Conservation (phyloP, 129 eudicot species). For the Saposhnikovia divaricata region DNA sequence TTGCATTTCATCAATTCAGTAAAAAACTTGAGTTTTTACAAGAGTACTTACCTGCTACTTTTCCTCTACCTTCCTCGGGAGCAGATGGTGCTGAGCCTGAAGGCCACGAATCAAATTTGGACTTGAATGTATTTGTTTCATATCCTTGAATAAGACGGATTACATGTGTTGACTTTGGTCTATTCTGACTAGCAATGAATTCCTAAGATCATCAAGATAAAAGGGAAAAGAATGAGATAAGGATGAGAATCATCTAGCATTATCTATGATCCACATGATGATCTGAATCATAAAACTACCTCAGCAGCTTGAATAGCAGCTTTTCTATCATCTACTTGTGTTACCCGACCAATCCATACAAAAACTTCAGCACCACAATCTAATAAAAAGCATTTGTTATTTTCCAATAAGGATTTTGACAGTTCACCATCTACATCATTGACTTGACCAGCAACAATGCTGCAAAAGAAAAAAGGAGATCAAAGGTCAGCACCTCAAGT, state of each 20-base stretch:
- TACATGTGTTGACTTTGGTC: conserved; percentile 88
- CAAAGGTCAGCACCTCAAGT: conserved; percentile 12
- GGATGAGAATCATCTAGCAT: conserved; percentile 1
- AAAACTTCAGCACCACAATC: conserved; percentile 95
- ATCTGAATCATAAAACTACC: conserved; percentile 25
- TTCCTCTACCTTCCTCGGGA: conserved; percentile 87
- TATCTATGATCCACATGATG: not conserved
- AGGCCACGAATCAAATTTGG: conserved; percentile 99
- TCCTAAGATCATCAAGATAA: conserved; percentile 37
- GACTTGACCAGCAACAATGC: conserved; percentile 73
- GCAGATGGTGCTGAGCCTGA: conserved; percentile 85
- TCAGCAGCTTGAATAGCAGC: conserved; percentile 87
- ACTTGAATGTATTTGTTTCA: conserved; percentile 86
- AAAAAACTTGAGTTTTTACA: not conserved
- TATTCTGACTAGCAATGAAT: conserved; percentile 59
- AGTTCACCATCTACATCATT: conserved; percentile 73
- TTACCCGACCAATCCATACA: conserved; percentile 95
- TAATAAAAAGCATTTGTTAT: conserved; percentile 75
- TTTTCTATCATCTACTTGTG: conserved; percentile 95
- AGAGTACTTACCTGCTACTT: conserved; percentile 75
- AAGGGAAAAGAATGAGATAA: conserved; percentile 3
- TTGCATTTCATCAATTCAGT: not conserved
- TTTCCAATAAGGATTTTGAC: conserved; percentile 75
- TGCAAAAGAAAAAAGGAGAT: conserved; percentile 25
- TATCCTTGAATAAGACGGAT: conserved; percentile 94